Percentiles rank a stretch among this genome's conserved stretches.
Evolutionary conservation across 257 asterid species (phyloP).

Genomic region (Fraxinus americana): DNA sequence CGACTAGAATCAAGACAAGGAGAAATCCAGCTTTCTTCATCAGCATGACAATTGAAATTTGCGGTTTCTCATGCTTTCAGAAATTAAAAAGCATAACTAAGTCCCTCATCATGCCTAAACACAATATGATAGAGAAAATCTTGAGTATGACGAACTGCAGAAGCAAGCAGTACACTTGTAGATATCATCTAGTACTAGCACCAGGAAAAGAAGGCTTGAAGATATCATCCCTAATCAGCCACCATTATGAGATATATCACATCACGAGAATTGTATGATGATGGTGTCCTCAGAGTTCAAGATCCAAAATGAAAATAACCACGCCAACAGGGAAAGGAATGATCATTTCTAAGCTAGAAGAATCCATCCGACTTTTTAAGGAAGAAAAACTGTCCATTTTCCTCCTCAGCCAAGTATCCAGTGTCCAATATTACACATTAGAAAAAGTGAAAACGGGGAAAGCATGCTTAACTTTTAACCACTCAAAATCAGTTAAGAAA

Average conservation of each 20-base stretch:
- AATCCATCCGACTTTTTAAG: neutral
- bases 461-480: neutral
- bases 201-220: neutral
- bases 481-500: constrained; percentile 9
- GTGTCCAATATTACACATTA: neutral
- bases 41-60: neutral
- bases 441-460: neutral
- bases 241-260: neutral
- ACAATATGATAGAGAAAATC: neutral
- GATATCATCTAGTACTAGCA: neutral
- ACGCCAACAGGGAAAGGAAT: neutral
- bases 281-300: neutral
- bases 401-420: neutral
- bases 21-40: neutral
- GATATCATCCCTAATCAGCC: neutral
- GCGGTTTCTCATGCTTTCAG: neutral
- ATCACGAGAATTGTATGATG: neutral
- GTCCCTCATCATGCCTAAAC: neutral
- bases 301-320: neutral
- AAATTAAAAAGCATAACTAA: neutral
- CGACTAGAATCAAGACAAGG: neutral
- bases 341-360: neutral
- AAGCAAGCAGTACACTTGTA: neutral
- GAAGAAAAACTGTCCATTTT: neutral
- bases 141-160: neutral